Conservation (phyloP, 257 asterid species). For the Nicotiana benthamiana region DNA sequence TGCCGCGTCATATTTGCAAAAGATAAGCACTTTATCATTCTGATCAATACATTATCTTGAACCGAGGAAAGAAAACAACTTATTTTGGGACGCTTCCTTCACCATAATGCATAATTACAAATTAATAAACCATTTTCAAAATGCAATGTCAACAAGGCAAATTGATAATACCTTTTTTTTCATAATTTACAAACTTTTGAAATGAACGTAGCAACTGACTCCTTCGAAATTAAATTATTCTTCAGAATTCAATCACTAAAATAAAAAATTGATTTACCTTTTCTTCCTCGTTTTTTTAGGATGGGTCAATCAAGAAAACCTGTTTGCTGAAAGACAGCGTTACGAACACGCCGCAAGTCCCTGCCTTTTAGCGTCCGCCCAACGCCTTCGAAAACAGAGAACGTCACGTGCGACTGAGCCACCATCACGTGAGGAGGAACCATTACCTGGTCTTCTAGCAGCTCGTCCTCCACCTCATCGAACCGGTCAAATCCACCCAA, state of each 20-base stretch:
- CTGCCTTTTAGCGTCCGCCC: conserved; percentile 90
- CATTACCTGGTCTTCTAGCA: conserved; percentile 40
- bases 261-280: background rate
- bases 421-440: conserved; percentile 96
- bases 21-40: background rate
- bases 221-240: background rate
- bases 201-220: background rate
- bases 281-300: background rate
- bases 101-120: conserved; percentile 7
- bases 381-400: conserved; percentile 86
- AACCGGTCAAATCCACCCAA: conserved; percentile 18
- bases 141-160: background rate
- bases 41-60: background rate
- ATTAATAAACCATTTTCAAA: background rate
- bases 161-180: background rate
- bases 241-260: background rate
- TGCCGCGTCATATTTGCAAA: background rate
- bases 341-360: conserved; percentile 70
- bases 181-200: background rate
- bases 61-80: background rate
- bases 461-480: conserved; percentile 37
- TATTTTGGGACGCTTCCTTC: background rate
- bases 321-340: conserved; percentile 84
- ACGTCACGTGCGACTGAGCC: conserved; percentile 77
- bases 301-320: conserved; percentile 64